These are phyloP conservation scores for Yamadazyma taylorii DNA, from an alignment of 1,139 yeast species.

Conservation along the genomic window DNA sequence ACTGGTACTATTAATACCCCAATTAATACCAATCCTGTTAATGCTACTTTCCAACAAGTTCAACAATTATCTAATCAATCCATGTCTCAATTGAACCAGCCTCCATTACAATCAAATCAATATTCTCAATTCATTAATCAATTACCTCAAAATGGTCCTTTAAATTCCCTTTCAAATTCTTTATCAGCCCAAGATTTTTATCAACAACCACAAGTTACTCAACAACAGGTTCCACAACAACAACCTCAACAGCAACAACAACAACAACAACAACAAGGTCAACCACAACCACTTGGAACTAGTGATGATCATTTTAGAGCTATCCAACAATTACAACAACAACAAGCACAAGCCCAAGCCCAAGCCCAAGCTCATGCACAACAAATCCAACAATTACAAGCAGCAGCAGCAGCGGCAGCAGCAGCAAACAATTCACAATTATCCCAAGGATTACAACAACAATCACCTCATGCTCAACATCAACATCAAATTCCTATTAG, in stretches of 20 bases:
- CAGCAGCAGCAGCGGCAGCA: conserved; percentile 20
- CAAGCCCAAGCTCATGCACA: conserved; percentile 17
- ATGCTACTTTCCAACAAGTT: conserved; percentile 2
- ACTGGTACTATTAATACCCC: neutral
- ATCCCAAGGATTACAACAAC: conserved; percentile 29
- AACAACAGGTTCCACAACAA: too few relatives aligned
- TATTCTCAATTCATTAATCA: conserved; percentile 1
- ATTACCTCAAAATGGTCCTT: conserved; percentile 2
- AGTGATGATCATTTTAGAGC: conserved; percentile 6
- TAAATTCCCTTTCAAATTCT: neutral
- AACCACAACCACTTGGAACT: conserved; percentile 1
- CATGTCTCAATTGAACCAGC: conserved; percentile 1
- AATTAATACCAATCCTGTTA: neutral
- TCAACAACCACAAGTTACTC: conserved; percentile 14
- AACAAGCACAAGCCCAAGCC: conserved; percentile 13
- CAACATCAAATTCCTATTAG: conserved; percentile 15
- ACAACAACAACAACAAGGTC: conserved; percentile 3
- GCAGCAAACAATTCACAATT: conserved; percentile 25
- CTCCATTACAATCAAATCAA: conserved; percentile 1
- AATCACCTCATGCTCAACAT: conserved; percentile 15
- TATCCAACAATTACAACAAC: conserved; percentile 24
- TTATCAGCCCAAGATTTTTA: conserved; percentile 4
- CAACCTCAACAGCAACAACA: conserved; percentile 6
- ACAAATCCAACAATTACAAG: conserved; percentile 23
- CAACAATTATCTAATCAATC: conserved; percentile 2